Conservation (phyloP, 176 grass and related monocot species). For the Lolium multiflorum region DNA sequence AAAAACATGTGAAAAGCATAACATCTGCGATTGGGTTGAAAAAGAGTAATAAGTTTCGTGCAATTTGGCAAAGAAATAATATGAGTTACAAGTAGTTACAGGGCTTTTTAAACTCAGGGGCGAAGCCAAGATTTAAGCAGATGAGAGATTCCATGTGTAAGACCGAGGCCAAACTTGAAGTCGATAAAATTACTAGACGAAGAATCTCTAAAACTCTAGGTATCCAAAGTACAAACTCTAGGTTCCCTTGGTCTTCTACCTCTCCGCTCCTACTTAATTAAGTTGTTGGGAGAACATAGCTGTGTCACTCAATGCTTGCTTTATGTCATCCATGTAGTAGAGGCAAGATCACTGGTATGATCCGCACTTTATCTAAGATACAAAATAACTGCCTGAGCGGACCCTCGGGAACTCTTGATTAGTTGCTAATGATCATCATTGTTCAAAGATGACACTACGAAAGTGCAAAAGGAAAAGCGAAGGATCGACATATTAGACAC, state of each 20-base stretch:
- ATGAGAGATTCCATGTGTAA: too few relatives aligned
- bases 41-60: too few relatives aligned
- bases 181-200: background rate
- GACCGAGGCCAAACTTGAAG: too few relatives aligned
- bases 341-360: constrained; percentile 17
- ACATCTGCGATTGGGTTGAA: too few relatives aligned
- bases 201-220: background rate
- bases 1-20: too few relatives aligned
- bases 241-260: background rate
- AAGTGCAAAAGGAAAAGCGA: constrained; percentile 29
- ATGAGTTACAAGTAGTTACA: too few relatives aligned
- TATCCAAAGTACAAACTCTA: background rate
- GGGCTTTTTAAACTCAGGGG: too few relatives aligned
- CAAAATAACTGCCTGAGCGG: constrained; percentile 16
- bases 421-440: constrained; percentile 22
- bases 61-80: too few relatives aligned
- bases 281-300: background rate
- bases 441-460: constrained; percentile 44
- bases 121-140: too few relatives aligned
- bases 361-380: constrained; percentile 24
- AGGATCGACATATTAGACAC: constrained; percentile 42
- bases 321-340: background rate
- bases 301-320: background rate
- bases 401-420: constrained; percentile 19
- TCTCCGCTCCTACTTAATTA: background rate